phyloP scores from a whole-genome alignment of 1,284 basidiomycete species.

The Leccinum subfulvum region DNA sequence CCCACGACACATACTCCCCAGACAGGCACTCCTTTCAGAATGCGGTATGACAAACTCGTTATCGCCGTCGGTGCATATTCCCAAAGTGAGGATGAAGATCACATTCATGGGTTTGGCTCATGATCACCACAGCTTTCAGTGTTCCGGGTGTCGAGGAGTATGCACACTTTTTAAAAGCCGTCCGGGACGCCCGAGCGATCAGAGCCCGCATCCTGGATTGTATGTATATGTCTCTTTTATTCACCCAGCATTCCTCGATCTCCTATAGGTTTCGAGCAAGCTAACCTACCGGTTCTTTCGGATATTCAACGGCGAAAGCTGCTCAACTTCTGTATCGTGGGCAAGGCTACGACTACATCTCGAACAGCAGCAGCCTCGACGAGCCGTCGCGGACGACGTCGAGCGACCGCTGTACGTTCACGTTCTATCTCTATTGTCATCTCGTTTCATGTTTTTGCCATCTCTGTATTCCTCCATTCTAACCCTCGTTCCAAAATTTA shows the following conservation, averaged over 20 bases:
- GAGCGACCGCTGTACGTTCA: too few species aligned
- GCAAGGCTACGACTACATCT: slow-evolving; percentile 32
- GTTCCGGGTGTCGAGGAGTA: slow-evolving; percentile 73
- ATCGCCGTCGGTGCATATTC: slow-evolving; percentile 84
- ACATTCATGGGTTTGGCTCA: slow-evolving; percentile 1
- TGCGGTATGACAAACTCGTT: slow-evolving; percentile 80
- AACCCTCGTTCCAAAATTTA: too few species aligned
- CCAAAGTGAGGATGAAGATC: slow-evolving; percentile 54
- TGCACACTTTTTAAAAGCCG: slow-evolving; percentile 81
- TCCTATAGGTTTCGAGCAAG: slow-evolving; percentile 70
- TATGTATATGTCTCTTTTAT: slow-evolving; percentile 30
- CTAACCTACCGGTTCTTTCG: slow-evolving; percentile 67
- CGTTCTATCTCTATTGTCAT: too few species aligned
- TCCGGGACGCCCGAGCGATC: slow-evolving; percentile 80
- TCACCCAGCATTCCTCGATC: slow-evolving; percentile 3
- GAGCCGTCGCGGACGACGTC: too few species aligned
- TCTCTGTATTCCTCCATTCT: too few species aligned
- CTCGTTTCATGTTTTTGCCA: too few species aligned
- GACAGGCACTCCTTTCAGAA: slow-evolving; percentile 37
- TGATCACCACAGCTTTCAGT: slow-evolving; percentile 49
- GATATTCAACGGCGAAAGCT: slow-evolving; percentile 66
- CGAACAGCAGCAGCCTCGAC: too few species aligned
- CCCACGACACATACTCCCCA: slow-evolving; percentile 13
- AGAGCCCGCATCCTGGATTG: slow-evolving; percentile 74
- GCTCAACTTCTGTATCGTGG: slow-evolving; percentile 80